These are phyloP conservation scores for Sordariomycetes sp. DNA, from an alignment of 2,329 filamentous ascomycete species.

Conservation along the genomic window DNA sequence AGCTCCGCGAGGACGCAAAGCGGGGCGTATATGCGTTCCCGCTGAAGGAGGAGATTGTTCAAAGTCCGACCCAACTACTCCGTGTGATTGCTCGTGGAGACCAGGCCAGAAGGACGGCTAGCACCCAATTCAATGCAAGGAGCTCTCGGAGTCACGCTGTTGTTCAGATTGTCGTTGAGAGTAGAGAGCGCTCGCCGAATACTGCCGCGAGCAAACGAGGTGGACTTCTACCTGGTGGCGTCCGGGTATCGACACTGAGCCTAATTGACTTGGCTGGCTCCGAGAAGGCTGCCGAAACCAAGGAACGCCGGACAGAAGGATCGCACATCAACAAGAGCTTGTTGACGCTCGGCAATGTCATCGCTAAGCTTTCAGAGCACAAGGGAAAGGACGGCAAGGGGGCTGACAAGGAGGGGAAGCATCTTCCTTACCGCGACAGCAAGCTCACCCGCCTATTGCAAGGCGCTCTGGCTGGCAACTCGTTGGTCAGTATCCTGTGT, in stretches of 20 bases:
- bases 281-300: conserved; percentile 89
- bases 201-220: conserved; percentile 49
- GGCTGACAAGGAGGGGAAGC: conserved; percentile 75
- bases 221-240: conserved; percentile 69
- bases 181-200: conserved; percentile 68
- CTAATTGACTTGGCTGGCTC: conserved; percentile 95
- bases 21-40: conserved; percentile 93
- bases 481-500: conserved; percentile 92
- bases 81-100: conserved; percentile 93
- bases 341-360: conserved; percentile 89
- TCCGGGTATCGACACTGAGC: conserved; percentile 88
- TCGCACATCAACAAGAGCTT: conserved; percentile 98
- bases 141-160: conserved; percentile 98
- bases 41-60: conserved; percentile 95
- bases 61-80: conserved; percentile 89
- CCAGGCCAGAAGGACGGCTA: conserved; percentile 78
- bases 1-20: conserved; percentile 91
- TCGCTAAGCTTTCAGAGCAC: conserved; percentile 79
- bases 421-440: conserved; percentile 93
- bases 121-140: conserved; percentile 92
- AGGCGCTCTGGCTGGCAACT: conserved; percentile 84
- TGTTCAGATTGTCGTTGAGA: conserved; percentile 97
- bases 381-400: conserved; percentile 71
- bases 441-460: conserved; percentile 91
- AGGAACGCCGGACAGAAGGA: conserved; percentile 86